Evolutionary conservation across 441 rosid species (phyloP).

Genomic region (Aquilaria agallochum): DNA sequence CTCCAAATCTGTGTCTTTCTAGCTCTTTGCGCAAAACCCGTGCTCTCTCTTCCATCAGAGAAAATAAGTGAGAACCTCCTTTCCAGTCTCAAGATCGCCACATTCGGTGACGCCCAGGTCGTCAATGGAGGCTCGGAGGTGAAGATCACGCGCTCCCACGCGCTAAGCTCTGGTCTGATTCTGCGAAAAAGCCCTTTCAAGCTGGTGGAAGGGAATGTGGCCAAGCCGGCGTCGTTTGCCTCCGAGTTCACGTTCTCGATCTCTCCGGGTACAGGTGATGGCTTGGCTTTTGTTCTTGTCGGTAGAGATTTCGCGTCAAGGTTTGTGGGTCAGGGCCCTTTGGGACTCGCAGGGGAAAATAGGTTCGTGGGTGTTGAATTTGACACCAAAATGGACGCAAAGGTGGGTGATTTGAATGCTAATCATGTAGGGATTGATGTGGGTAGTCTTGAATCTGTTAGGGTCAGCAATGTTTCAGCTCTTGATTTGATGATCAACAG

Average conservation of each 20-base stretch:
- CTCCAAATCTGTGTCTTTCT: slow-evolving; percentile 18
- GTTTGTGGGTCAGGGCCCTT: slow-evolving; percentile 28
- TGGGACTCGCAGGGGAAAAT: slow-evolving; percentile 25
- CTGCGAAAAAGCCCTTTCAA: slow-evolving; percentile 28
- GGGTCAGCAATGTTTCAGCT: slow-evolving; percentile 24
- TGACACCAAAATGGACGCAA: slow-evolving; percentile 24
- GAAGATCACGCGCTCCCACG: slow-evolving; percentile 19
- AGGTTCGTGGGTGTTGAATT: slow-evolving; percentile 36
- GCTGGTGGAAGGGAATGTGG: slow-evolving; percentile 12
- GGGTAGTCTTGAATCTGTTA: slow-evolving; percentile 19
- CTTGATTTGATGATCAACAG: slow-evolving; percentile 21
- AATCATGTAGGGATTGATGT: slow-evolving; percentile 31
- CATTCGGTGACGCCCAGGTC: slow-evolving; percentile 36
- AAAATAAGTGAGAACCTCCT: slow-evolving; percentile 18
- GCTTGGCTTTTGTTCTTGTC: slow-evolving; percentile 36
- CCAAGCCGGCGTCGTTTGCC: slow-evolving; percentile 29
- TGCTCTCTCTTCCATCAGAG: slow-evolving; percentile 14
- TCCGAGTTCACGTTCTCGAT: slow-evolving; percentile 37
- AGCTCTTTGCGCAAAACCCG: slow-evolving; percentile 13
- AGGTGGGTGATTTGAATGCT: slow-evolving; percentile 29
- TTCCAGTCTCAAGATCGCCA: slow-evolving; percentile 25
- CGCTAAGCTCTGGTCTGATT: slow-evolving; percentile 36
- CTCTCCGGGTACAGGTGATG: slow-evolving; percentile 30
- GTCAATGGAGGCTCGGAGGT: slow-evolving; percentile 21
- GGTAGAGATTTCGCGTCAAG: slow-evolving; percentile 25